Percentiles rank a stretch among this genome's conserved stretches.
phyloP scores from a whole-genome alignment of 345 rosid species.

The Ceriops tagal region DNA sequence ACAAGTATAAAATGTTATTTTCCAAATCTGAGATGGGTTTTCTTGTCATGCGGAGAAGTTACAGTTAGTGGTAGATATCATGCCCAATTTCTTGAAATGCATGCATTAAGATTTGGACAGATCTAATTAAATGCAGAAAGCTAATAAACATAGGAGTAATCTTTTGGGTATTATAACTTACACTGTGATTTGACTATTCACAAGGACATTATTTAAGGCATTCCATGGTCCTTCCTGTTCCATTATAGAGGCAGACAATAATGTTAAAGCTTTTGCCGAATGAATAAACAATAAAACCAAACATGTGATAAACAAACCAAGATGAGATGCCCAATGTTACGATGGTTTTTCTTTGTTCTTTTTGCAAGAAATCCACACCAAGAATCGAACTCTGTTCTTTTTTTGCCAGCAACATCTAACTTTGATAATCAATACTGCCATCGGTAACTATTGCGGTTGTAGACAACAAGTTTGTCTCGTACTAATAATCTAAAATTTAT shows the following conservation, averaged over 20 bases:
- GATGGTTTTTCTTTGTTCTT: not conserved
- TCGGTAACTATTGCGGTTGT: no score
- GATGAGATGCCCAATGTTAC: slow-evolving; percentile 1
- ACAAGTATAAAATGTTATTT: slow-evolving; percentile 4
- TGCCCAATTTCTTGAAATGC: slow-evolving; percentile 24
- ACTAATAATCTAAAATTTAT: no score
- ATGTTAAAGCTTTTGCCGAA: slow-evolving; percentile 18
- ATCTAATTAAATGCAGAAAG: slow-evolving; percentile 37
- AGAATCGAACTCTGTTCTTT: no score
- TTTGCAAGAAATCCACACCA: not conserved
- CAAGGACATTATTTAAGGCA: slow-evolving; percentile 17
- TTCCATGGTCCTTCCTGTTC: slow-evolving; percentile 16
- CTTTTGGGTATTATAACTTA: slow-evolving; percentile 2
- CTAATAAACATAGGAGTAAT: slow-evolving; percentile 28
- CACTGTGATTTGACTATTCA: slow-evolving; percentile 22
- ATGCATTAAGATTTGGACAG: slow-evolving; percentile 38
- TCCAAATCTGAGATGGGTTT: not conserved
- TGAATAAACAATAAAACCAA: slow-evolving; percentile 20
- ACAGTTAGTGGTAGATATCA: slow-evolving; percentile 26
- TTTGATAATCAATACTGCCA: no score
- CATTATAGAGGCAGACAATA: slow-evolving; percentile 35
- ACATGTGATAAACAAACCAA: slow-evolving; percentile 26
- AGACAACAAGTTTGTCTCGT: no score
- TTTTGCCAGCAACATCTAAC: no score
- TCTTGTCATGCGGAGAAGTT: not conserved